These are phyloP conservation scores for Ceratobasidium sp. DNA, from an alignment of 1,284 basidiomycete species.

Conservation along the genomic window DNA sequence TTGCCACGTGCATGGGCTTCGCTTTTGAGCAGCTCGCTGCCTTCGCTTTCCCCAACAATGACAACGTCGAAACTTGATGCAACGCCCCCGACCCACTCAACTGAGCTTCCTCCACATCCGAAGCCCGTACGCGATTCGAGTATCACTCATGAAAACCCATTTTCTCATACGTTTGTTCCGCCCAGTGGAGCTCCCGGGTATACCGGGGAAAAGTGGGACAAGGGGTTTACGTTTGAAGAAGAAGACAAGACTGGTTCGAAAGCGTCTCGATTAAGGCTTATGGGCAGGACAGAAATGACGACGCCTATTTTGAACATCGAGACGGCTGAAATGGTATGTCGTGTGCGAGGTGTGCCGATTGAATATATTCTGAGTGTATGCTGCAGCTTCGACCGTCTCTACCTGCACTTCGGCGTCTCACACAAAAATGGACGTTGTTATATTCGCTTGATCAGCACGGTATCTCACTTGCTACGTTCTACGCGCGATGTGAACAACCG, in stretches of 20 bases:
- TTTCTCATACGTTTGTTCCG: constrained; percentile 25
- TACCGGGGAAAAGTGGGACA: constrained; percentile 35
- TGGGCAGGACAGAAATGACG: constrained; percentile 38
- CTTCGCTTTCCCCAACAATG: constrained; percentile 9
- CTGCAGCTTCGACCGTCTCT: constrained; percentile 76
- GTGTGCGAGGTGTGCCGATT: not conserved
- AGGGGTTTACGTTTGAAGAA: constrained; percentile 30
- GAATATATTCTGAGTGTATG: constrained; percentile 7
- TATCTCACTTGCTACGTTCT: constrained; percentile 90
- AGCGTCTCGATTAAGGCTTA: constrained; percentile 24
- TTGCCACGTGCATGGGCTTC: constrained; percentile 35
- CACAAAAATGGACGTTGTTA: constrained; percentile 83
- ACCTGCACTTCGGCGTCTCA: constrained; percentile 82
- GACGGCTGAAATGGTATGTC: constrained; percentile 31
- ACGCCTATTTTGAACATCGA: constrained; percentile 23
- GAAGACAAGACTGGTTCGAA: constrained; percentile 18
- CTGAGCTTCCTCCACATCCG: constrained; percentile 19
- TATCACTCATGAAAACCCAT: constrained; percentile 35
- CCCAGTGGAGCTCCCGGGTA: constrained; percentile 39
- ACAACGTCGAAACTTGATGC: constrained; percentile 2
- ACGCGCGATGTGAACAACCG: constrained; percentile 66
- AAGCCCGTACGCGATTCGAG: constrained; percentile 33
- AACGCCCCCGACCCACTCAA: constrained; percentile 24
- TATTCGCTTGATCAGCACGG: constrained; percentile 97
- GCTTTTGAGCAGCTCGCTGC: constrained; percentile 25